Conservation (phyloP, 352 stramenopile genomes). For the Pythium myriotylum region DNA sequence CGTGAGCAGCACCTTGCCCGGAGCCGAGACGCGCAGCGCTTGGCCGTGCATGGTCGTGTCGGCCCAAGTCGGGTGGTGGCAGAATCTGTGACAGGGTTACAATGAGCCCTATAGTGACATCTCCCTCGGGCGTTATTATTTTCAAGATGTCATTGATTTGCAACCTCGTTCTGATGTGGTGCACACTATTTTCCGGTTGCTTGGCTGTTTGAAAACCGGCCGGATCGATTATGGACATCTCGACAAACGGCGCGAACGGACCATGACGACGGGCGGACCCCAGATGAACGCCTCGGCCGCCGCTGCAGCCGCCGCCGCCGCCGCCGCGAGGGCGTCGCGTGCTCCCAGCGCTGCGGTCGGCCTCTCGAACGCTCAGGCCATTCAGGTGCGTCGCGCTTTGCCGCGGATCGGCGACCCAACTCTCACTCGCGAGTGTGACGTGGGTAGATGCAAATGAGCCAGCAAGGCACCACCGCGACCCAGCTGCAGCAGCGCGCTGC, state of each 20-base stretch:
- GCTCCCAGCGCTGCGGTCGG: conserved; percentile 1
- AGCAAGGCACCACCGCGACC: conserved; percentile 8
- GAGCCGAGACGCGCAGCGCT: conserved; percentile 85
- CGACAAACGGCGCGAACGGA: not conserved
- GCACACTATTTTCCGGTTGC: too few species aligned
- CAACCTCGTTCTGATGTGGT: not conserved
- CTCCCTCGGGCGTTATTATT: too few species aligned
- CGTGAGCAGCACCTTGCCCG: conserved; percentile 96
- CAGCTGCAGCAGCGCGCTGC: conserved; percentile 65
- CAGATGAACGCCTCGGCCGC: conserved; percentile 3
- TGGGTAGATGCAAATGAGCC: conserved; percentile 16
- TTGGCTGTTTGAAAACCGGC: not conserved
- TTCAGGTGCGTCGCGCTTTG: not conserved
- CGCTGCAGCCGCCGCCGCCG: conserved; percentile 1
- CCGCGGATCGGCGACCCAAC: not conserved
- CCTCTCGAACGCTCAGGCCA: conserved; percentile 20
- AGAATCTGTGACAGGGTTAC: conserved; percentile 1
- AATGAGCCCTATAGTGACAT: conserved; percentile 5
- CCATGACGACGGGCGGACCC: conserved; percentile 18
- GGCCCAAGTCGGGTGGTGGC: not conserved
- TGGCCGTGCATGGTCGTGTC: not conserved
- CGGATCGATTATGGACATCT: not conserved
- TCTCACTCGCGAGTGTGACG: not conserved
- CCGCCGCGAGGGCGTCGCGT: conserved; percentile 6
- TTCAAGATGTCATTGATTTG: not conserved